These are phyloP conservation scores for Colletotrichum cordylinicola DNA, from an alignment of 2,329 filamentous ascomycete species.

Conservation along the genomic window DNA sequence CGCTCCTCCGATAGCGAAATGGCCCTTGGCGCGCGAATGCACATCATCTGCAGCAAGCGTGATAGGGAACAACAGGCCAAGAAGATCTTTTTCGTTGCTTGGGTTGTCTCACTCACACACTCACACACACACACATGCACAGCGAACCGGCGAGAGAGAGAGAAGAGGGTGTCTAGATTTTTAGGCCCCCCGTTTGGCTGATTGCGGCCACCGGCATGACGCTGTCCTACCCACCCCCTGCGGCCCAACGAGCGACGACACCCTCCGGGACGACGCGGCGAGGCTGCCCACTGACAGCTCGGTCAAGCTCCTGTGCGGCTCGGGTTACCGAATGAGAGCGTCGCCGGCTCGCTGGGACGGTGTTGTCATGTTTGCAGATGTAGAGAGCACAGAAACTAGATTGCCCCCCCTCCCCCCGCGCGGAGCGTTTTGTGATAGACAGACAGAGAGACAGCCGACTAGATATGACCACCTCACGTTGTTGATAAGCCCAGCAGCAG, in stretches of 20 bases:
- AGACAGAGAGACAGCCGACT: not conserved
- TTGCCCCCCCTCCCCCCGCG: not conserved
- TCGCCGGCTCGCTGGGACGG: not conserved
- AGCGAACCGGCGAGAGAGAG: not conserved
- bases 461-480: not conserved
- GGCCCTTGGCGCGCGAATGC: not conserved
- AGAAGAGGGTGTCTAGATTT: not conserved
- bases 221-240: slow-evolving; percentile 25
- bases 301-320: slow-evolving; percentile 8
- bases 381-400: not conserved
- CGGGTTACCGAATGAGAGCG: not conserved
- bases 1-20: not conserved
- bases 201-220: slow-evolving; percentile 31
- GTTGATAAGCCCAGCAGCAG: not conserved
- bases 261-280: not conserved
- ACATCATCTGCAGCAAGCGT: not conserved
- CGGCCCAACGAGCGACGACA: not conserved
- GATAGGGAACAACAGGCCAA: not conserved
- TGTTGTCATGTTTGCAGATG: not conserved
- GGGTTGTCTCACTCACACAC: not conserved
- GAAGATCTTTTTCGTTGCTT: not conserved
- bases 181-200: slow-evolving; percentile 23
- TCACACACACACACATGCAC: not conserved
- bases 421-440: not conserved
- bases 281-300: not conserved